Percentiles rank a stretch among this genome's conserved stretches.
Conservation (phyloP, 352 stramenopile genomes). For the Pythium pyrilobum region DNA sequence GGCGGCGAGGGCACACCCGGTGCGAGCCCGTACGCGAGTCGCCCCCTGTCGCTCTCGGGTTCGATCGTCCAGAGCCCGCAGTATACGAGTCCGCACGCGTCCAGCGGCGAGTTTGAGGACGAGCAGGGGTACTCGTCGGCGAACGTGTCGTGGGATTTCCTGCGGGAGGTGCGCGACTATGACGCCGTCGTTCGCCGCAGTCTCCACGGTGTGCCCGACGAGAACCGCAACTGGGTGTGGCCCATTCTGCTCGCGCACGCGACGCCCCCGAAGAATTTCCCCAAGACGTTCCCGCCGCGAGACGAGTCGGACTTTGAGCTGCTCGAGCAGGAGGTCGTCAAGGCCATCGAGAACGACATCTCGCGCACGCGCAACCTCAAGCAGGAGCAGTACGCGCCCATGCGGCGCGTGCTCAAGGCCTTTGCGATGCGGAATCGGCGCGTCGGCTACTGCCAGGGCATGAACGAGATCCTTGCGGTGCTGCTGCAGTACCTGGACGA, state of each 20-base stretch:
- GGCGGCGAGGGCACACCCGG: slow-evolving; percentile 23
- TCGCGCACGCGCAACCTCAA: slow-evolving; percentile 55
- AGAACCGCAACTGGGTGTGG: slow-evolving; percentile 67
- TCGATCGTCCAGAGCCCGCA: slow-evolving; percentile 46
- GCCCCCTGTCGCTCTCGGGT: slow-evolving; percentile 50
- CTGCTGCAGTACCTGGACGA: slow-evolving; percentile 70
- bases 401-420: slow-evolving; percentile 62
- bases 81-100: slow-evolving; percentile 29
- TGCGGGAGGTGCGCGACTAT: slow-evolving; percentile 24
- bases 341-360: slow-evolving; percentile 83
- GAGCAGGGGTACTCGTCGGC: not conserved
- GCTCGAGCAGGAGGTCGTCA: slow-evolving; percentile 62
- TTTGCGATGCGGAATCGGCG: slow-evolving; percentile 73
- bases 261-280: slow-evolving; percentile 18
- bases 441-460: slow-evolving; percentile 81
- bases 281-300: slow-evolving; percentile 7
- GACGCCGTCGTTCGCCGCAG: slow-evolving; percentile 37
- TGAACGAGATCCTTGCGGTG: slow-evolving; percentile 80
- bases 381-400: slow-evolving; percentile 42
- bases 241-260: slow-evolving; percentile 54
- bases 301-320: slow-evolving; percentile 17
- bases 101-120: slow-evolving; percentile 17
- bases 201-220: slow-evolving; percentile 54
- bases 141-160: slow-evolving; percentile 33
- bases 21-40: slow-evolving; percentile 27